Percentiles rank a stretch among this genome's conserved stretches.
Conservation (phyloP, 805 yeast genomes). For the Candida yuanshanica region DNA sequence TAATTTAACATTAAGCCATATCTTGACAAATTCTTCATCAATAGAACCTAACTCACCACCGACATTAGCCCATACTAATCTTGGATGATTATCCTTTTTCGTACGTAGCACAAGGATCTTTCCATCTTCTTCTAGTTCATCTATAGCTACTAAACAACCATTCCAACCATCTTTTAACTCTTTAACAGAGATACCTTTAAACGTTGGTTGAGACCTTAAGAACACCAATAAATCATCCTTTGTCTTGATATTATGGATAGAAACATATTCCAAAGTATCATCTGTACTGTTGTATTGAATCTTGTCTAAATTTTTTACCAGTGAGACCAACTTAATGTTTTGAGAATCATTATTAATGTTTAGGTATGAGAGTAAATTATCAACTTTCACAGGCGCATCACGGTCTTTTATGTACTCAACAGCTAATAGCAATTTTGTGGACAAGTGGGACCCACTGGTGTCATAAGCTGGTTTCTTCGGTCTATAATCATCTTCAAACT, state of each 20-base stretch:
- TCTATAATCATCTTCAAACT: slow-evolving; percentile 20
- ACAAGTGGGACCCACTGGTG: slow-evolving; percentile 47
- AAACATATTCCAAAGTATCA: slow-evolving; percentile 76
- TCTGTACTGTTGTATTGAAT: slow-evolving; percentile 59
- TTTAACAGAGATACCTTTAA: slow-evolving; percentile 77
- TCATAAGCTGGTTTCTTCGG: slow-evolving; percentile 27
- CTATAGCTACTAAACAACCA: slow-evolving; percentile 74
- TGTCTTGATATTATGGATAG: slow-evolving; percentile 81
- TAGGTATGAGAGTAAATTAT: slow-evolving; percentile 62
- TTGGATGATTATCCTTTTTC: slow-evolving; percentile 90
- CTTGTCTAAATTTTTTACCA: slow-evolving; percentile 71
- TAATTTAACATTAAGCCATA: slow-evolving; percentile 75
- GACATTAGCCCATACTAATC: slow-evolving; percentile 83
- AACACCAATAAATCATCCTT: slow-evolving; percentile 71
- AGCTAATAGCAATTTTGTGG: slow-evolving; percentile 85
- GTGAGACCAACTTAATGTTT: slow-evolving; percentile 61
- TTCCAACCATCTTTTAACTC: slow-evolving; percentile 87
- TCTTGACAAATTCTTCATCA: slow-evolving; percentile 73
- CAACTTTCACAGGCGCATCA: slow-evolving; percentile 64
- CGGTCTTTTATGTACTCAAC: slow-evolving; percentile 76
- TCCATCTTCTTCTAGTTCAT: slow-evolving; percentile 69
- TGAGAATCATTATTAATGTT: slow-evolving; percentile 40
- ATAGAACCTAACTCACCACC: slow-evolving; percentile 70
- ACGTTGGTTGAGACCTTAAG: slow-evolving; percentile 75
- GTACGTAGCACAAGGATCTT: slow-evolving; percentile 81